These are phyloP conservation scores for Trichoderma aggressivum DNA, from an alignment of 2,329 filamentous ascomycete genomes.

Conservation along the genomic window DNA sequence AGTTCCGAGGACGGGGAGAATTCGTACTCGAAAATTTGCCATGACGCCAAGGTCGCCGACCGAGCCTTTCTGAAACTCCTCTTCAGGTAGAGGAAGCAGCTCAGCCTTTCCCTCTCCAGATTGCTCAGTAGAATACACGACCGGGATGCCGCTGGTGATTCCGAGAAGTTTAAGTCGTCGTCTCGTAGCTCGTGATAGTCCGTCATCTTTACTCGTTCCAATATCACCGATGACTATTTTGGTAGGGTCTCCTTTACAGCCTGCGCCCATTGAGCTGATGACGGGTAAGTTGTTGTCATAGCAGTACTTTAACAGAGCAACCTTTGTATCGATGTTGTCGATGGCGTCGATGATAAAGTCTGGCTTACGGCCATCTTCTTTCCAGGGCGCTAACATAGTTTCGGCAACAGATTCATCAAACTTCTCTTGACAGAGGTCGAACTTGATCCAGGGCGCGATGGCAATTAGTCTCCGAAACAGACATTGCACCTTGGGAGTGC, in stretches of 20 bases:
- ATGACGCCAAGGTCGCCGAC: slow-evolving; percentile 85
- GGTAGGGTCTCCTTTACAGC: slow-evolving; percentile 84
- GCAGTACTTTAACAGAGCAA: slow-evolving; percentile 85
- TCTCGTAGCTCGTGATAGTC: slow-evolving; percentile 79
- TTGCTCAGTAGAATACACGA: slow-evolving; percentile 90
- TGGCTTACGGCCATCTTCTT: slow-evolving; percentile 57
- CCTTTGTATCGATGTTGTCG: slow-evolving; percentile 97
- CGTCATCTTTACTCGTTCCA: slow-evolving; percentile 80
- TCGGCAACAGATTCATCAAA: slow-evolving; percentile 68
- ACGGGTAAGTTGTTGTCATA: slow-evolving; percentile 72
- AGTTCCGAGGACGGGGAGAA: slow-evolving; percentile 88
- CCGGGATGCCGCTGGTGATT: slow-evolving; percentile 80
- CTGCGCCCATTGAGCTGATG: slow-evolving; percentile 93
- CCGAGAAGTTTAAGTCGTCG: slow-evolving; percentile 74
- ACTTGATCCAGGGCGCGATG: slow-evolving; percentile 86
- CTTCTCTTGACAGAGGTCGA: slow-evolving; percentile 81
- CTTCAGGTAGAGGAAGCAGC: slow-evolving; percentile 79
- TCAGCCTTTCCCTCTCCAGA: slow-evolving; percentile 87
- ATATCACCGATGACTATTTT: slow-evolving; percentile 90
- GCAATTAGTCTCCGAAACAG: slow-evolving; percentile 77
- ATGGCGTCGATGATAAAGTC: slow-evolving; percentile 96
- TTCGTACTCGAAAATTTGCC: slow-evolving; percentile 90
- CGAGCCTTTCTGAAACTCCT: slow-evolving; percentile 80
- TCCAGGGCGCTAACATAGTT: slow-evolving; percentile 65
- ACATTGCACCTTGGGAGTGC: slow-evolving; percentile 85